These are phyloP conservation scores for Sarocladium strictum DNA, from an alignment of 2,329 filamentous ascomycete species.

Conservation along the genomic window DNA sequence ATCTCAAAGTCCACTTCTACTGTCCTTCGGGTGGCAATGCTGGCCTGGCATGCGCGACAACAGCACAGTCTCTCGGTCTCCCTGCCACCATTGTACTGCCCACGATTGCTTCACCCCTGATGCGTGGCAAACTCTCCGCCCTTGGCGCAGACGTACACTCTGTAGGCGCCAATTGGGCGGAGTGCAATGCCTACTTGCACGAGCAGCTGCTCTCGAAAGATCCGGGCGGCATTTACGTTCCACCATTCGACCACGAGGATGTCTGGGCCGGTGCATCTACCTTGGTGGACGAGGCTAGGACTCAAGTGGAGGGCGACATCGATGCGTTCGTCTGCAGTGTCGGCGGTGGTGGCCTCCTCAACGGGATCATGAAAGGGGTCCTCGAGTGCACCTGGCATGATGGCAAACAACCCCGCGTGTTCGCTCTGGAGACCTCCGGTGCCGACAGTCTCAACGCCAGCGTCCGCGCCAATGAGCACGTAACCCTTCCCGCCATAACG, in stretches of 20 bases:
- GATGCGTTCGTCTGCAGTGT: constrained; percentile 73
- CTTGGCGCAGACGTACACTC: constrained; percentile 67
- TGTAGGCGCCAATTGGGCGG: constrained; percentile 60
- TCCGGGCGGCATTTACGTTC: constrained; percentile 54
- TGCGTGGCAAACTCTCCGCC: constrained; percentile 64
- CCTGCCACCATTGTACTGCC: constrained; percentile 75
- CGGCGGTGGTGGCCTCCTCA: constrained; percentile 75
- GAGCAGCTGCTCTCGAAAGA: constrained; percentile 49
- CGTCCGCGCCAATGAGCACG: constrained; percentile 47
- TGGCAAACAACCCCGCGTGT: constrained; percentile 39
- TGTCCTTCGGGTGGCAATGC: constrained; percentile 79
- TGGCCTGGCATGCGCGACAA: constrained; percentile 72
- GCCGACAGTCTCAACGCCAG: constrained; percentile 64
- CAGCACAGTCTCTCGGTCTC: constrained; percentile 56
- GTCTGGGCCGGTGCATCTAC: constrained; percentile 62
- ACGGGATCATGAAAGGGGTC: constrained; percentile 67
- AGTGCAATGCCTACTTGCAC: constrained; percentile 63
- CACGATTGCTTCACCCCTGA: constrained; percentile 55
- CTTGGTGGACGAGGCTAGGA: constrained; percentile 46
- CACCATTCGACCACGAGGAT: constrained; percentile 63
- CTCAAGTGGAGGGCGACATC: constrained; percentile 39
- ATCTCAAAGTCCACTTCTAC: constrained; percentile 61
- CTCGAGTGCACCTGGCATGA: constrained; percentile 34
- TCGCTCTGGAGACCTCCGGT: constrained; percentile 72
- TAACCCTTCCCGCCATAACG: constrained; percentile 66